Conservation (phyloP, 768 basidiomycete species). For the Phaeotremella fagi region DNA sequence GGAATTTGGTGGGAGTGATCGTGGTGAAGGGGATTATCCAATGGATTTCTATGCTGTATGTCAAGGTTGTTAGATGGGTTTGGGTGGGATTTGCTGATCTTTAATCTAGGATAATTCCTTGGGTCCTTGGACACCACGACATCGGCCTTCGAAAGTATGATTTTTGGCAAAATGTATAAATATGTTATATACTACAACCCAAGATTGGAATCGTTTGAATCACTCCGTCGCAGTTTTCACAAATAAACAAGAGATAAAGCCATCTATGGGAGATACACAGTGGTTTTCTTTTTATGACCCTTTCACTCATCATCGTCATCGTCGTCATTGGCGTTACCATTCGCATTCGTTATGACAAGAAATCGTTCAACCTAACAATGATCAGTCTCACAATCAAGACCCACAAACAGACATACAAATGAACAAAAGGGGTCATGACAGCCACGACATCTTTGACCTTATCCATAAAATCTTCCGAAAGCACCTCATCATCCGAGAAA, state of each 20-base stretch:
- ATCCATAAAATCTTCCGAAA: conserved; percentile 62
- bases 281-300: background rate
- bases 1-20: conserved; percentile 3
- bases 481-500: conserved; percentile 70
- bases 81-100: background rate
- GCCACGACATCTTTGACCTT: conserved; percentile 56
- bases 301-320: conserved; percentile 1
- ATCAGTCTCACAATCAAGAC: conserved; percentile 53
- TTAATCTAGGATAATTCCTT: conserved; percentile 27
- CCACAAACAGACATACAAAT: conserved; percentile 43
- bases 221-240: too few relatives aligned
- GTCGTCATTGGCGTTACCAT: conserved; percentile 10
- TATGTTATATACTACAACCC: background rate
- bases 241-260: too few relatives aligned
- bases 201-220: background rate
- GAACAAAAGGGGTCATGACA: conserved; percentile 70
- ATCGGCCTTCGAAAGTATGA: conserved; percentile 16
- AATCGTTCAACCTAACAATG: conserved; percentile 29
- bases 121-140: conserved; percentile 48
- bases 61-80: background rate
- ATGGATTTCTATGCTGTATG: conserved; percentile 82
- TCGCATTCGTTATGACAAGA: conserved; percentile 8
- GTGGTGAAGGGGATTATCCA: conserved; percentile 60
- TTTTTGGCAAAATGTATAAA: too few relatives aligned
- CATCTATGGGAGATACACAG: too few relatives aligned